Base-by-base conservation (phyloP, 441 rosid genomes). In the Arabidopsis lyrata region DNA sequence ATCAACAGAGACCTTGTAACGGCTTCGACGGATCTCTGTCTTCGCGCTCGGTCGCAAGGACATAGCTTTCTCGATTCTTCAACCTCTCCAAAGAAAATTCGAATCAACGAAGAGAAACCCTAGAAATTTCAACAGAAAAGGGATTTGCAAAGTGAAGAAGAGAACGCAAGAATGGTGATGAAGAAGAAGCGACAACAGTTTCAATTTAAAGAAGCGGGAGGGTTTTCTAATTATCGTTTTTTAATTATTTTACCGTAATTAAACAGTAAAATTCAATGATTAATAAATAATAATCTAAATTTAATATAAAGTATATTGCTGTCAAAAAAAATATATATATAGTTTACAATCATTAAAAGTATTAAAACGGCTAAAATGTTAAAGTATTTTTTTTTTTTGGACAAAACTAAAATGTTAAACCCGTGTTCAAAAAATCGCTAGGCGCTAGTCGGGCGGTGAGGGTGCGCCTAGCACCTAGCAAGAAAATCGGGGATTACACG, bases 1-100 rank as follows among this genome's bases (percentile, higher is more conserved):
- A 68, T 93, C 96, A 5, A 93, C 91, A 31, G 94, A 83, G 49
- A 85, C 90, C 79, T 93, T 91, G 87, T 93, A 91, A 54, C 83
- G 77, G 81, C 81, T 93, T 69, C 89, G 79, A 22, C 97, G 89
- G 35, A 81, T 86, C 77, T 91, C 97, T 0, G 90, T 82, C 86
- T 89, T 88, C 10, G 86, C 85, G 80, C 67, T 93, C 3, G 96
- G 96, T 73, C 94, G 82, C 85, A 91, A 57, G 70, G 97, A 91
- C 98, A 93, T 93, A 60, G 74, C 70, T 75, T 12, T 24, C 32
- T 52, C 13, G 24, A 32, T 52, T 12, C 31, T 24, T 22, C 56
- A 1, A 49, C 14, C 55, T 20, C 49, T 15, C 4, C 10, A 4
- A 45, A 2, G 20, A 0, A n/a, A 32, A 6, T 32, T 32, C 2